Base-by-base conservation (phyloP, 2,329 filamentous ascomycete species). In the Metarhizium album region DNA sequence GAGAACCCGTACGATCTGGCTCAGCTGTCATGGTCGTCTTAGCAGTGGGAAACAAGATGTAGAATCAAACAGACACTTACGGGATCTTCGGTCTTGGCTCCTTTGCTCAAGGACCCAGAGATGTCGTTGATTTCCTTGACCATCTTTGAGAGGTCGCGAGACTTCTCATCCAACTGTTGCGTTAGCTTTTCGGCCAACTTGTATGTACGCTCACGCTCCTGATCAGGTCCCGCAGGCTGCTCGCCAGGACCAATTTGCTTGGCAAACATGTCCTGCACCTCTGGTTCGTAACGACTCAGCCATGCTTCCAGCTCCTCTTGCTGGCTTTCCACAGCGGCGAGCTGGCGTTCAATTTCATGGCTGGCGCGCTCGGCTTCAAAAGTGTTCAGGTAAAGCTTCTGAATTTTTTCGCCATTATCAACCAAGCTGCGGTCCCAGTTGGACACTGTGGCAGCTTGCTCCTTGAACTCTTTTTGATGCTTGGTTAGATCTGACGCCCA, bases 61-160 rank as follows among this genome's bases (percentile, higher is more conserved):
- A 22, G 24, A 31, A 11, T 8, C 5, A n/a, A 29, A 24, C 33
- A 38, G 60, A 13, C 60, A 78, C 83, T 70, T 78, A 93, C 88
- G 58, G 87, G 87, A 69, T 93, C 88, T 66, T 93, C 87, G 27
- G 87, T 80, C 69, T 94, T 94, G 69, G 79, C 85, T 52, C 86
- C 89, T 76, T 94, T 95, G 76, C 83, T 91, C 57, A 98, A 73
- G 23, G 84, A 89, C 50, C 87, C 80, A n/a, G 88, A 93, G 55
- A 94, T 91, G 59, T 84, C 82, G 65, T 98, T 98, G 65, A 98
- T 95, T 69, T 97, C 93, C 64, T 95, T 90, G 60, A 98, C 95
- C 90, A 98, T 97, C 70, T 89, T 91, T 46, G 82, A 83, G 55
- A 98, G 75, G 64, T 95, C 90, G 64, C 89, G 87, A 63, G 89